Base-by-base conservation (phyloP, 352 stramenopile species). In the Pythium plurisporium region DNA sequence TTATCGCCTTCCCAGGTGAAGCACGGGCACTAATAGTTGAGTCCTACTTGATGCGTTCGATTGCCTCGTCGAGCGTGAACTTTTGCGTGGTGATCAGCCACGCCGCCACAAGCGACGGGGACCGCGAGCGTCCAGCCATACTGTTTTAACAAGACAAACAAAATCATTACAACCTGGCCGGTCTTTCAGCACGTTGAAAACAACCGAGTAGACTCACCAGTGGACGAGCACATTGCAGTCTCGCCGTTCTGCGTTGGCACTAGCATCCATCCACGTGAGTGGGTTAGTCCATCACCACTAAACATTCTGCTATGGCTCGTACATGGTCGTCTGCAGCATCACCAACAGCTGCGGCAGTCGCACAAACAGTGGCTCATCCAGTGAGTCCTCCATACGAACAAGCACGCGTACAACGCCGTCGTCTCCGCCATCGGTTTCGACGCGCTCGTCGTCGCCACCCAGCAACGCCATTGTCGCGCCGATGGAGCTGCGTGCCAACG, bases 221-320 rank as follows among this genome's bases (percentile, higher is more conserved):
- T 91, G 82, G 45, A 91, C 75, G 30, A 91, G 61, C 17, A 89
- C 67, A 45, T 78, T 89, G 69, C 62, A 72, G 40, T 72, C 68
- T 1, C 53, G 36, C 3, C 26, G 27, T 12, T 74, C 48, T 1
- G 72, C 74, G n/a, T 70, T 55, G 12, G 66, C 23, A 17, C 77
- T 87, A 40, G 30, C 15, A 52, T 33, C 20, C 8, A 34, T n/a
- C 14, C 20, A 47, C 3, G 8, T 23, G 14, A 25, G n/a, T 15
- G 14, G 29, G 3, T 42, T 15, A 40, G 19, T 9, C 38, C n/a
- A n/a, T n/a, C n/a, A n/a, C n/a, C n/a, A n/a, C n/a, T n/a, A n/a
- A n/a, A n/a, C n/a, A n/a, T n/a, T n/a, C n/a, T n/a, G n/a, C n/a
- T 10, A 15, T 27, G 9, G 7, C 23, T 50, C 55, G 50, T 61